A percentile compares a stretch with the other conserved stretches of the same genome.
phyloP scores from a whole-genome alignment of 78 protist genomes.

The Pirum gemmata region DNA sequence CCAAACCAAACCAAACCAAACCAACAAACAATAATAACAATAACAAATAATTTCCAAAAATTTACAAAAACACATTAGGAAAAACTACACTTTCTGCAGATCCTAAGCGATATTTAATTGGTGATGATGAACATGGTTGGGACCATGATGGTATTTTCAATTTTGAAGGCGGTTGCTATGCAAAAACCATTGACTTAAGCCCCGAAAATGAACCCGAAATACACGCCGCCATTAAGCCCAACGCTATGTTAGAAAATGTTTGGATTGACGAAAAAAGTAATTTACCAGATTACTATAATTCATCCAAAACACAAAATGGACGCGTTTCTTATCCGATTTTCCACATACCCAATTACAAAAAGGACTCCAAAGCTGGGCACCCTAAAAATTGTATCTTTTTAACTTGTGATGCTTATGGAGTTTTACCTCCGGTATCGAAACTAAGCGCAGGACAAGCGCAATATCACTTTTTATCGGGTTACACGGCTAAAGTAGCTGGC shows the following conservation, averaged over 20 bases:
- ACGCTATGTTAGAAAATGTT: constrained; percentile 84
- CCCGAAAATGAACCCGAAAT: constrained; percentile 87
- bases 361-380: constrained; percentile 70
- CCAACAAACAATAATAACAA: too few species aligned
- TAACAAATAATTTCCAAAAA: too few species aligned
- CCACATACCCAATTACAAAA: constrained; percentile 75
- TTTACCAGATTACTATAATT: constrained; percentile 66
- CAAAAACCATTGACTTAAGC: constrained; percentile 80
- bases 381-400: constrained; percentile 87
- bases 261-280: constrained; percentile 60
- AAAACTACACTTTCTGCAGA: constrained; percentile 95
- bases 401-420: constrained; percentile 93
- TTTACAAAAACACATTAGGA: too few species aligned
- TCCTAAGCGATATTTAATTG: constrained; percentile 78
- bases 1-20: too few species aligned
- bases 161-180: constrained; percentile 97
- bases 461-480: constrained; percentile 90
- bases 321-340: constrained; percentile 88
- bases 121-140: constrained; percentile 98
- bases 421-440: constrained; percentile 88
- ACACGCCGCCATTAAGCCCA: constrained; percentile 78
- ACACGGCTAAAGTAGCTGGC: constrained; percentile 91
- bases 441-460: constrained; percentile 79
- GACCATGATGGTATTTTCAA: constrained; percentile 79
- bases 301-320: constrained; percentile 84